phyloP scores from a whole-genome alignment of 1,284 basidiomycete species.

The Ganoderma lucidum region DNA sequence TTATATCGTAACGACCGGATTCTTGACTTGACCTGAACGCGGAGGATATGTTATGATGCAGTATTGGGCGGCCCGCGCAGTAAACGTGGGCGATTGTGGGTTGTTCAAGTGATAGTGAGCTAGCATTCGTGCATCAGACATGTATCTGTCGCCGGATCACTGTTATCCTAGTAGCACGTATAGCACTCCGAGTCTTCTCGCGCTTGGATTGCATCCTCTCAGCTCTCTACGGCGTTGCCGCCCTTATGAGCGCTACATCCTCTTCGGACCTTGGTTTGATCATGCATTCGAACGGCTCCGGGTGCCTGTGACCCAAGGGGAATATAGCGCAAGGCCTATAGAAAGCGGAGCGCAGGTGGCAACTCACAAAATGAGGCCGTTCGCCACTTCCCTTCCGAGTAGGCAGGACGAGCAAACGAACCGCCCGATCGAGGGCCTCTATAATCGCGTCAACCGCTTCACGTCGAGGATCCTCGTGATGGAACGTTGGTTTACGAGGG shows the following conservation, averaged over 20 bases:
- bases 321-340: neutral
- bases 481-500: neutral
- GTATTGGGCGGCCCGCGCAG: neutral
- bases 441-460: neutral
- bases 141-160: neutral
- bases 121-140: neutral
- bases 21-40: neutral
- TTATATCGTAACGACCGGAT: slow-evolving; percentile 19
- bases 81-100: neutral
- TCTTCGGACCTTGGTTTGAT: slow-evolving; percentile 15
- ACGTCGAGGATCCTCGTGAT: too few species aligned
- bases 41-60: neutral
- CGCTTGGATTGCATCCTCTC: neutral
- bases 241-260: slow-evolving; percentile 4
- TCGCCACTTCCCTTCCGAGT: slow-evolving; percentile 15
- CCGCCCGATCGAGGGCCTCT: neutral
- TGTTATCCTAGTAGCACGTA: too few species aligned
- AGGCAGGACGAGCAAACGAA: neutral
- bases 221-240: too few species aligned
- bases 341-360: neutral
- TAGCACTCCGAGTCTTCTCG: too few species aligned
- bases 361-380: slow-evolving; percentile 15
- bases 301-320: slow-evolving; percentile 2
- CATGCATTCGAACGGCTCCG: slow-evolving; percentile 15
- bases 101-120: neutral